Conservation (phyloP, 2,329 filamentous ascomycete genomes). For the Cladosporium phlei region DNA sequence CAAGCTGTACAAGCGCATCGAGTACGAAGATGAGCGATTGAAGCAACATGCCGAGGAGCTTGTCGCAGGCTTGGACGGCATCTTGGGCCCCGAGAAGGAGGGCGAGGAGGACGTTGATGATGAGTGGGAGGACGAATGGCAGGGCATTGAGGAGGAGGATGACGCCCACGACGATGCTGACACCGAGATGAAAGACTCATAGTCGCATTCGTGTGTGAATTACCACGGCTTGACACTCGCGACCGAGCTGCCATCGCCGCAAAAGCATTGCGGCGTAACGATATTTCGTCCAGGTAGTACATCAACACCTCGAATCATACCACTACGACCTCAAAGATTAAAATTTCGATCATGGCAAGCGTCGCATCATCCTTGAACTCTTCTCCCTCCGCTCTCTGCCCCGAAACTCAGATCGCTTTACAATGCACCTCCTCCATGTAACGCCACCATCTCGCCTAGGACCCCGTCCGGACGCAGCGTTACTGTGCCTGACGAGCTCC, state of each 20-base stretch:
- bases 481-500: not conserved
- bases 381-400: not conserved
- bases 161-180: slow-evolving; percentile 31
- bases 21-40: slow-evolving; percentile 80
- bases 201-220: too few relatives aligned
- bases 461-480: not conserved
- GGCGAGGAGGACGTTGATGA: slow-evolving; percentile 40
- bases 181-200: slow-evolving; percentile 31
- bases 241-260: not conserved
- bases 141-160: slow-evolving; percentile 32
- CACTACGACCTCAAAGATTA: too few relatives aligned
- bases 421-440: slow-evolving; percentile 7
- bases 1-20: slow-evolving; percentile 68
- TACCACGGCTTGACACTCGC: not conserved
- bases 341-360: too few relatives aligned
- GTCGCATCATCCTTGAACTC: too few relatives aligned
- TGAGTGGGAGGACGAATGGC: slow-evolving; percentile 33
- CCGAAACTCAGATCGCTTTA: slow-evolving; percentile 1
- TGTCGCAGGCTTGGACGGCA: slow-evolving; percentile 45
- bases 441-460: not conserved
- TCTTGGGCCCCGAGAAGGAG: slow-evolving; percentile 38
- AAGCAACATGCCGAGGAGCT: slow-evolving; percentile 72
- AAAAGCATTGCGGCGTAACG: too few relatives aligned
- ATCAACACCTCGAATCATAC: too few relatives aligned
- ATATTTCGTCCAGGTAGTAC: too few relatives aligned